A percentile compares a stretch with the other conserved stretches of the same genome.
Conservation (phyloP, 495 filamentous ascomycete species). For the Acidiella bohemica region DNA sequence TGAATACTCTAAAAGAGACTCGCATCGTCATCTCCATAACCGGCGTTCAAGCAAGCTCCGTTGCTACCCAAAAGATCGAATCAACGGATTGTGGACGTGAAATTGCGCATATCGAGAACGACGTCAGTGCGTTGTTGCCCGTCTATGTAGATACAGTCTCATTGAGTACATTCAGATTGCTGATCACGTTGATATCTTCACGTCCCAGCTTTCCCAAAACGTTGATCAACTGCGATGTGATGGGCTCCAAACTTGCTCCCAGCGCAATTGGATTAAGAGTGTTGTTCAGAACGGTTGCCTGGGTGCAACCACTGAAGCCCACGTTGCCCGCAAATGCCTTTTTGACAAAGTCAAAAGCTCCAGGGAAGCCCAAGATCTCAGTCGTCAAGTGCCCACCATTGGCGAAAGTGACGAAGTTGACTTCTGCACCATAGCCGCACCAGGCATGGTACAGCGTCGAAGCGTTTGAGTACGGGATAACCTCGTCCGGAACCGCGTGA, state of each 20-base stretch:
- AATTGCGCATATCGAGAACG: no score
- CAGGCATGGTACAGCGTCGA: neutral
- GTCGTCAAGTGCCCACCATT: slow-evolving; percentile 3
- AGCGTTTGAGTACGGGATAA: slow-evolving; percentile 8
- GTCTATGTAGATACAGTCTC: no score
- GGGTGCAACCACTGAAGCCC: neutral
- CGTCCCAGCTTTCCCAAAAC: neutral
- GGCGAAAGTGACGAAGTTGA: slow-evolving; percentile 1
- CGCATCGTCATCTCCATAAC: no score
- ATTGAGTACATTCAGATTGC: slow-evolving; percentile 1
- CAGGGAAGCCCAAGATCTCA: slow-evolving; percentile 1
- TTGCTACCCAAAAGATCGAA: no score
- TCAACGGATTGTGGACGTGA: no score
- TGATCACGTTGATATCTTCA: neutral
- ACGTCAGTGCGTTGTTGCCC: no score
- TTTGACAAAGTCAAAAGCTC: neutral
- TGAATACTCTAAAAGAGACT: no score
- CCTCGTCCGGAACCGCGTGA: slow-evolving; percentile 5
- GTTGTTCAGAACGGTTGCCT: neutral
- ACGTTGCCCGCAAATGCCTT: slow-evolving; percentile 1
- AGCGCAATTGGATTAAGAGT: slow-evolving; percentile 1
- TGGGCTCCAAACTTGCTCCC: slow-evolving; percentile 2
- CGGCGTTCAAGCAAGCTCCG: no score
- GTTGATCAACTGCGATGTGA: neutral
- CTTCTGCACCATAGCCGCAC: slow-evolving; percentile 1